These are phyloP conservation scores for Colletotrichum echinochloae DNA, from an alignment of 2,329 filamentous ascomycete species.

Conservation along the genomic window DNA sequence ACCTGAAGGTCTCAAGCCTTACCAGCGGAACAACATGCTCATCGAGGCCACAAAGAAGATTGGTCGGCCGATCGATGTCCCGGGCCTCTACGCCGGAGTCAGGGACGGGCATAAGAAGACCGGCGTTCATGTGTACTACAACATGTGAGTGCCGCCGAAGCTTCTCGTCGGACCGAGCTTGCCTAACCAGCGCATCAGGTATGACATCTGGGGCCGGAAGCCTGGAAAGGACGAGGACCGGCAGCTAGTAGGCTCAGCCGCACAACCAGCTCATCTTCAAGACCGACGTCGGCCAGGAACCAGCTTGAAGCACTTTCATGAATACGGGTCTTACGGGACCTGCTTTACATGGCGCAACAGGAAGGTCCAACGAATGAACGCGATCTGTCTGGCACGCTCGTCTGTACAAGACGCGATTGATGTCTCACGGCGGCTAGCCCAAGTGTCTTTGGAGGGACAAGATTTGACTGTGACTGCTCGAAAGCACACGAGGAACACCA, in stretches of 20 bases:
- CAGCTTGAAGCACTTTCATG: no score
- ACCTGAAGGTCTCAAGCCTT: neutral
- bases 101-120: neutral
- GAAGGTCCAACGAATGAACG: neutral
- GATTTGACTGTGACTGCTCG: neutral
- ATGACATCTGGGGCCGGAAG: no score
- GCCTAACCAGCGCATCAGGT: no score
- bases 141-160: no score
- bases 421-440: no score
- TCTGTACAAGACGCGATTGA: neutral
- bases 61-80: neutral
- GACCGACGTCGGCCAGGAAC: no score
- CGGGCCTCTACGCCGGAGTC: neutral
- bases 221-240: no score
- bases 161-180: no score
- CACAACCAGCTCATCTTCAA: neutral
- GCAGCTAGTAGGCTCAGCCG: neutral
- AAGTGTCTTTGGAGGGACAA: neutral
- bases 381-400: no score
- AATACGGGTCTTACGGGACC: no score
- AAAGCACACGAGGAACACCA: neutral
- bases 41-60: neutral
- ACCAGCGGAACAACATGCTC: neutral
- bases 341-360: neutral
- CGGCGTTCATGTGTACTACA: no score